These are phyloP conservation scores for Dothideomycetes sp. DNA, from an alignment of 2,329 filamentous ascomycete genomes.

Conservation along the genomic window DNA sequence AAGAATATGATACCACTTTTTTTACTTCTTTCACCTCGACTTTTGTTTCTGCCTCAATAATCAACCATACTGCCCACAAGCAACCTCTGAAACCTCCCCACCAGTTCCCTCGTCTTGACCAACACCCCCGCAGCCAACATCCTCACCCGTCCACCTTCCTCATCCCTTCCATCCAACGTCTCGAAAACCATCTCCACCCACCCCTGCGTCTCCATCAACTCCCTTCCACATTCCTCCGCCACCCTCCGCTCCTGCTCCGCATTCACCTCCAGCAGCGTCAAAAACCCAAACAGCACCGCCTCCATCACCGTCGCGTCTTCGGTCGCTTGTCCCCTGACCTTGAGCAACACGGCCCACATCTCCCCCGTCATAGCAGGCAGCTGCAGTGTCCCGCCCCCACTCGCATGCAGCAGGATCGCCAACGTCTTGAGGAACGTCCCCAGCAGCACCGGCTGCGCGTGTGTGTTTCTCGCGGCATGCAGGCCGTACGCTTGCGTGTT, in stretches of 20 bases:
- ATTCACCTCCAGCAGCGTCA: conserved; percentile 76
- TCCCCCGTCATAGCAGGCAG: conserved; percentile 75
- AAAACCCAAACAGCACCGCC: conserved; percentile 65
- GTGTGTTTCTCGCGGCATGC: conserved; percentile 38
- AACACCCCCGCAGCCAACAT: conserved; percentile 67
- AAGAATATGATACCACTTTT: too few relatives aligned
- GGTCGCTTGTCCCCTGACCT: conserved; percentile 43
- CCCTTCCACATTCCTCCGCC: conserved; percentile 61
- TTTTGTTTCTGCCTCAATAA: too few relatives aligned
- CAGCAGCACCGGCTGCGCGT: conserved; percentile 66
- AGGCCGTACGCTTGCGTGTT: conserved; percentile 22
- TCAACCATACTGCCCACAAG: conserved; percentile 57
- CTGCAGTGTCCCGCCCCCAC: conserved; percentile 65
- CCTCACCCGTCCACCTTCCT: conserved; percentile 70
- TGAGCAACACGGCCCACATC: conserved; percentile 72
- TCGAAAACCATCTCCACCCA: conserved; percentile 76
- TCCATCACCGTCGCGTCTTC: conserved; percentile 50
- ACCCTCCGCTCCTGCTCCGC: conserved; percentile 54
- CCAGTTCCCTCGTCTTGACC: conserved; percentile 67
- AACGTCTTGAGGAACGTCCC: conserved; percentile 77
- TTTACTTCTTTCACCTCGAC: too few relatives aligned
- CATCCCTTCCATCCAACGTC: conserved; percentile 18
- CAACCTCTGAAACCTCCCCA: conserved; percentile 68
- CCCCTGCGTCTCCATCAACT: conserved; percentile 75
- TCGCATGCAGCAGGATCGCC: conserved; percentile 68